These are phyloP conservation scores for Tolypocladium album DNA, from an alignment of 2,329 filamentous ascomycete species.

Conservation along the genomic window DNA sequence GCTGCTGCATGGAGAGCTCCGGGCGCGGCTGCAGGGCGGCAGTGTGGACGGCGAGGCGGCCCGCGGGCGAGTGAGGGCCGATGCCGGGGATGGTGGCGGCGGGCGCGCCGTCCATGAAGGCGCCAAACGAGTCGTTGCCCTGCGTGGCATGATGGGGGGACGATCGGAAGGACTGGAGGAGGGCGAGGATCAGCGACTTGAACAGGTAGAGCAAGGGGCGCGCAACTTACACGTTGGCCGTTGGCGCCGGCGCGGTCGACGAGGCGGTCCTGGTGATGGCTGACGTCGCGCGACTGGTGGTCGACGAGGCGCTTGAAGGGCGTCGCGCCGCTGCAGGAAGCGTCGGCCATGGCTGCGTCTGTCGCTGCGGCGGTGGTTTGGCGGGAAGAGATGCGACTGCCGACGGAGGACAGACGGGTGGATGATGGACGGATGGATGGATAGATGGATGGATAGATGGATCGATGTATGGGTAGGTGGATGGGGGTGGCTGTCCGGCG, in stretches of 20 bases:
- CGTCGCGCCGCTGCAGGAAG: constrained; percentile 29
- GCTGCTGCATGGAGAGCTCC: constrained; percentile 12
- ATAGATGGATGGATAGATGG: background rate
- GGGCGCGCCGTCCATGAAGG: constrained; percentile 21
- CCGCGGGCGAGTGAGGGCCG: constrained; percentile 19
- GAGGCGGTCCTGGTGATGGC: constrained; percentile 29
- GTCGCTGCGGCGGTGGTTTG: background rate
- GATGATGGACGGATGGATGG: background rate
- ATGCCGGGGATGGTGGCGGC: constrained; percentile 14
- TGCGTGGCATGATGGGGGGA: constrained; percentile 13
- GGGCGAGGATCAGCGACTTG: background rate
- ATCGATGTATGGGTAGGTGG: background rate
- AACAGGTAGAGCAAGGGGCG: background rate
- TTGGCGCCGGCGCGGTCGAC: constrained; percentile 17
- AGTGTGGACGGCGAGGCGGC: constrained; percentile 22
- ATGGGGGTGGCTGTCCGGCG: background rate
- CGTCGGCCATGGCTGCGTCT: constrained; percentile 24
- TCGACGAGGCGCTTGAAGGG: constrained; percentile 32
- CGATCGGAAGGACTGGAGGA: constrained; percentile 23
- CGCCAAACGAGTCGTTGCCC: constrained; percentile 20
- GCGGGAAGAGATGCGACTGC: background rate
- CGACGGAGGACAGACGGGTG: background rate
- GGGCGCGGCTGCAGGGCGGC: constrained; percentile 14
- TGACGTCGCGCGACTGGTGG: constrained; percentile 29
- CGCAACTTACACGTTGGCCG: constrained; percentile 18